phyloP scores from a whole-genome alignment of 352 stramenopile genomes.

The Pythium sukuiense region DNA sequence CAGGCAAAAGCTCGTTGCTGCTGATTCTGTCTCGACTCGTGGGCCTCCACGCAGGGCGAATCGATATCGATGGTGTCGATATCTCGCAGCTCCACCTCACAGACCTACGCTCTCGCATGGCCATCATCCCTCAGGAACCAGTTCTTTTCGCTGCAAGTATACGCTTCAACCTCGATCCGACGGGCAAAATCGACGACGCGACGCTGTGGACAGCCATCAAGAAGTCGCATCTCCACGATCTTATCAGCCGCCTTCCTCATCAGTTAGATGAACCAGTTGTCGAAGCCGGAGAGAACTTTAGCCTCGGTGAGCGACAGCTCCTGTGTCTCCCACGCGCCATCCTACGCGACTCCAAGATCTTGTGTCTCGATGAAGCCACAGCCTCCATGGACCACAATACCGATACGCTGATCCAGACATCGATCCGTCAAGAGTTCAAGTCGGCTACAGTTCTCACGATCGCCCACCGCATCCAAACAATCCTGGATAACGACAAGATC shows the following conservation, averaged over 20 bases:
- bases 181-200: slow-evolving; percentile 63
- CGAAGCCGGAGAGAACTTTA: slow-evolving; percentile 83
- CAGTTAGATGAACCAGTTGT: slow-evolving; percentile 57
- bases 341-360: slow-evolving; percentile 69
- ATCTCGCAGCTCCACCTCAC: slow-evolving; percentile 61
- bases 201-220: slow-evolving; percentile 89
- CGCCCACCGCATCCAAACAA: slow-evolving; percentile 84
- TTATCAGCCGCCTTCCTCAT: slow-evolving; percentile 37
- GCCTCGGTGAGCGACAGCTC: slow-evolving; percentile 81
- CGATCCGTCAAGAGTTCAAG: slow-evolving; percentile 66
- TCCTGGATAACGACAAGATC: slow-evolving; percentile 86
- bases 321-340: slow-evolving; percentile 86
- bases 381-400: slow-evolving; percentile 72
- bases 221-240: slow-evolving; percentile 83
- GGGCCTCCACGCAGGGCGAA: slow-evolving; percentile 56
- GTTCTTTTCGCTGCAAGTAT: slow-evolving; percentile 70
- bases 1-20: slow-evolving; percentile 68
- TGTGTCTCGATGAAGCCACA: slow-evolving; percentile 85
- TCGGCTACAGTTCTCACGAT: slow-evolving; percentile 89
- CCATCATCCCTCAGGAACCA: slow-evolving; percentile 82
- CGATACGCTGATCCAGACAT: slow-evolving; percentile 63
- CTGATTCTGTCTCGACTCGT: slow-evolving; percentile 71
- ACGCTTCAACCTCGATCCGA: slow-evolving; percentile 80
- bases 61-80: slow-evolving; percentile 93
- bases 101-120: slow-evolving; percentile 62